Evolutionary conservation across 2,329 filamentous ascomycete species (phyloP).

Genomic region (Ophiosphaerella narmari): DNA sequence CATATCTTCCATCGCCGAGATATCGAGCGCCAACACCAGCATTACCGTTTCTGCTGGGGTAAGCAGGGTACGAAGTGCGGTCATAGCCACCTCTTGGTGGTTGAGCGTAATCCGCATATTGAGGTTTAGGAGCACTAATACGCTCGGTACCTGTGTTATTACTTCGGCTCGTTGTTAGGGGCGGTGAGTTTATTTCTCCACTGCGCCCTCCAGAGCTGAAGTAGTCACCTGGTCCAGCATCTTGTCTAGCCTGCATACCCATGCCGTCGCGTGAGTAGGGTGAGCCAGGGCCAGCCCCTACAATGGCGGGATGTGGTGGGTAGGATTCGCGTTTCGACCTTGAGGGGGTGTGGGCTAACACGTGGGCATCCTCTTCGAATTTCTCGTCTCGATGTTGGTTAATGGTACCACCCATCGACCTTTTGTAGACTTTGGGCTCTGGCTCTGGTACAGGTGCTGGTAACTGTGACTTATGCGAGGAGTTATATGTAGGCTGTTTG

Average conservation of each 20-base stretch:
- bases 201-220: conserved; percentile 30
- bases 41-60: conserved; percentile 22
- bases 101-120: conserved; percentile 20
- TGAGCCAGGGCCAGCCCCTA: conserved; percentile 39
- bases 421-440: conserved; percentile 28
- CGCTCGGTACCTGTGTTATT: conserved; percentile 5
- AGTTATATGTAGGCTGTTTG: conserved; percentile 36
- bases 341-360: conserved; percentile 28
- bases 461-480: conserved; percentile 42
- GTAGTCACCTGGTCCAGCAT: conserved; percentile 35
- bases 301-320: conserved; percentile 44
- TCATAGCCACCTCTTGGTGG: conserved; percentile 26
- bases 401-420: conserved; percentile 41
- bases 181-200: conserved; percentile 11
- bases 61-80: conserved; percentile 25
- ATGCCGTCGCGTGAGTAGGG: conserved; percentile 36
- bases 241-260: conserved; percentile 35
- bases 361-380: conserved; percentile 39
- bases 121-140: background rate
- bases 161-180: conserved; percentile 5
- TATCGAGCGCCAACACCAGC: conserved; percentile 38
- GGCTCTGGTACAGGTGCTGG: conserved; percentile 20
- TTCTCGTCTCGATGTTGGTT: conserved; percentile 33
- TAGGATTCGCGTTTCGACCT: conserved; percentile 37
- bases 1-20: conserved; percentile 37